phyloP scores from a whole-genome alignment of 257 asterid species.

The Solanum sejunctum region DNA sequence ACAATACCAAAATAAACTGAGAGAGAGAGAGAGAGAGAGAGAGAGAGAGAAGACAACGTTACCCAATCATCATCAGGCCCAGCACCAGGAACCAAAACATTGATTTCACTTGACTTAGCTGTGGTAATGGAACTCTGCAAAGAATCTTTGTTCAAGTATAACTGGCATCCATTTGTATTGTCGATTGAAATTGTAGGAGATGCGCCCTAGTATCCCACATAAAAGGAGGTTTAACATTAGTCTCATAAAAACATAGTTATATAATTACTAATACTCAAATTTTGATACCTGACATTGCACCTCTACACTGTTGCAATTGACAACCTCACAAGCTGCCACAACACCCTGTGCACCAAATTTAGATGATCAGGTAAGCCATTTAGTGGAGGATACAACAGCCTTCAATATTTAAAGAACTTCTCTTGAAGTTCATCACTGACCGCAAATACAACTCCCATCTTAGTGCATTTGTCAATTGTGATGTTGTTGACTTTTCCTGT shows the following conservation, averaged over 20 bases:
- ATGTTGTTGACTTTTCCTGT: conserved; percentile 98
- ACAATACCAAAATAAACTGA: background rate
- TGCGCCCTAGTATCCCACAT: conserved; percentile 43
- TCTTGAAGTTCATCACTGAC: conserved; percentile 25
- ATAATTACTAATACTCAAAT: background rate
- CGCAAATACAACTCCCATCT: conserved; percentile 92
- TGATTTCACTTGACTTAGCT: conserved; percentile 91
- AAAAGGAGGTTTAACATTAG: background rate
- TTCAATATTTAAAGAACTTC: background rate
- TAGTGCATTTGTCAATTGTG: conserved; percentile 92
- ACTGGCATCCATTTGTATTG: conserved; percentile 89
- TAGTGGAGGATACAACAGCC: conserved; percentile 3
- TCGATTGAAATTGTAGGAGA: conserved; percentile 94
- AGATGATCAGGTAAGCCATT: conserved; percentile 5
- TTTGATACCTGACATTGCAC: conserved; percentile 85
- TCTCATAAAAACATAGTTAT: background rate
- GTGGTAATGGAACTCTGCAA: conserved; percentile 77
- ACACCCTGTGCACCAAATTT: conserved; percentile 54
- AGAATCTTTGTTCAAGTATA: conserved; percentile 82
- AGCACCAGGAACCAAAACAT: conserved; percentile 78
- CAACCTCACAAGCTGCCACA: conserved; percentile 98
- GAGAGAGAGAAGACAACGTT: background rate
- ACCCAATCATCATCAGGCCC: conserved; percentile 90
- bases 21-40: background rate
- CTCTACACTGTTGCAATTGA: conserved; percentile 76